These are phyloP conservation scores for Irpex rosettiformis DNA, from an alignment of 1,284 basidiomycete genomes.

Conservation along the genomic window DNA sequence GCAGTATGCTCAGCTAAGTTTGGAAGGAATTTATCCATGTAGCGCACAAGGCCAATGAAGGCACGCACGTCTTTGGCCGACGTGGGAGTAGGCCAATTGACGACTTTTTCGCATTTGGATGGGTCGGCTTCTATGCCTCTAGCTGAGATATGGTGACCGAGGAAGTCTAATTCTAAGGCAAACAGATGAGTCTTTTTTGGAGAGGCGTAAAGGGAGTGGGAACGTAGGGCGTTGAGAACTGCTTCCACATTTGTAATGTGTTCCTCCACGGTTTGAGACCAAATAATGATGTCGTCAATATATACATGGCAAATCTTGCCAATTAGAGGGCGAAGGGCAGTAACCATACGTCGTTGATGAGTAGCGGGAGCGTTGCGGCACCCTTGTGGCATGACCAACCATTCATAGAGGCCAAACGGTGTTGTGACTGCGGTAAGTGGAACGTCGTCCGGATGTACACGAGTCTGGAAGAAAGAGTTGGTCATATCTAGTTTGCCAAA, in stretches of 20 bases:
- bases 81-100: slow-evolving; percentile 1
- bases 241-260: neutral
- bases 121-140: slow-evolving; percentile 23
- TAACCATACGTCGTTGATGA: slow-evolving; percentile 3
- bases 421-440: neutral
- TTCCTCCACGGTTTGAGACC: slow-evolving; percentile 11
- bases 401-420: slow-evolving; percentile 3
- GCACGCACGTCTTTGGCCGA: slow-evolving; percentile 2
- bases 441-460: slow-evolving; percentile 1
- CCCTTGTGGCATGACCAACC: slow-evolving; percentile 4
- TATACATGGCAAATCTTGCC: slow-evolving; percentile 5
- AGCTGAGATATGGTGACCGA: slow-evolving; percentile 23
- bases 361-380: slow-evolving; percentile 3
- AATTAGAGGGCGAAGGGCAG: neutral
- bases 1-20: neutral
- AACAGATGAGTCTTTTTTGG: slow-evolving; percentile 17
- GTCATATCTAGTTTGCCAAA: slow-evolving; percentile 40
- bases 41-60: slow-evolving; percentile 7
- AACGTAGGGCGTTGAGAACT: neutral
- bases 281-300: slow-evolving; percentile 6
- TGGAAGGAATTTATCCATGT: slow-evolving; percentile 6
- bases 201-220: neutral
- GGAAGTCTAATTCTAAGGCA: slow-evolving; percentile 17
- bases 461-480: slow-evolving; percentile 36
- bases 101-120: slow-evolving; percentile 11